Conservation (phyloP, 139 green algal genomes). For the Protoeuglena noctilucae region DNA sequence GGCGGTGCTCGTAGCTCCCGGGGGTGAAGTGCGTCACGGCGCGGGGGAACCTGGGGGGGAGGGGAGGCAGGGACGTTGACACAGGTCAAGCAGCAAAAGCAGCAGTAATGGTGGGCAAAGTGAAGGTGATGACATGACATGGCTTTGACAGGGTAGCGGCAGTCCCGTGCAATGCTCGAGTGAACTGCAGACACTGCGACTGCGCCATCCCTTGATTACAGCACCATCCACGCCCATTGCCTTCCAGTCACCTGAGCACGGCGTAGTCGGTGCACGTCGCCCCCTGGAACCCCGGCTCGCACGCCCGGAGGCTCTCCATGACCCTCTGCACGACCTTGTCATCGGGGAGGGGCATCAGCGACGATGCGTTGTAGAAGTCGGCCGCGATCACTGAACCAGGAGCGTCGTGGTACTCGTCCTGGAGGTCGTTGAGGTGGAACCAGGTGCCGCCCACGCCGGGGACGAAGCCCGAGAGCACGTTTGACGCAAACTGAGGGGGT, state of each 20-base stretch:
- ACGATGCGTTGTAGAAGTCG: constrained; percentile 66
- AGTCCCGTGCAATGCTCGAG: too few relatives aligned
- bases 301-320: constrained; percentile 31
- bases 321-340: constrained; percentile 51
- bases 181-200: too few relatives aligned
- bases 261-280: constrained; percentile 26
- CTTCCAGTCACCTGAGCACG: too few relatives aligned
- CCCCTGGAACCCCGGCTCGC: constrained; percentile 50
- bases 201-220: too few relatives aligned
- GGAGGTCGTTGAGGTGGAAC: constrained; percentile 70
- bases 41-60: constrained; percentile 42
- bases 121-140: too few relatives aligned
- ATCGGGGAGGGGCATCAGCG: constrained; percentile 60
- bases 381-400: constrained; percentile 60
- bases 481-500: constrained; percentile 57
- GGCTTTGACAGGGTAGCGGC: too few relatives aligned
- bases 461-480: constrained; percentile 66
- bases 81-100: too few relatives aligned
- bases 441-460: constrained; percentile 52
- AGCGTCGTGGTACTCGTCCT: constrained; percentile 66
- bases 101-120: too few relatives aligned
- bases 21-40: constrained; percentile 78
- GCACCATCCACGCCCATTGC: too few relatives aligned
- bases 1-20: constrained; percentile 36
- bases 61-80: too few relatives aligned